Evolutionary conservation across 208 protist genomes (phyloP), one percentile per base, ranked within the genome.

Genomic region (Histomonas meleagridis): DNA sequence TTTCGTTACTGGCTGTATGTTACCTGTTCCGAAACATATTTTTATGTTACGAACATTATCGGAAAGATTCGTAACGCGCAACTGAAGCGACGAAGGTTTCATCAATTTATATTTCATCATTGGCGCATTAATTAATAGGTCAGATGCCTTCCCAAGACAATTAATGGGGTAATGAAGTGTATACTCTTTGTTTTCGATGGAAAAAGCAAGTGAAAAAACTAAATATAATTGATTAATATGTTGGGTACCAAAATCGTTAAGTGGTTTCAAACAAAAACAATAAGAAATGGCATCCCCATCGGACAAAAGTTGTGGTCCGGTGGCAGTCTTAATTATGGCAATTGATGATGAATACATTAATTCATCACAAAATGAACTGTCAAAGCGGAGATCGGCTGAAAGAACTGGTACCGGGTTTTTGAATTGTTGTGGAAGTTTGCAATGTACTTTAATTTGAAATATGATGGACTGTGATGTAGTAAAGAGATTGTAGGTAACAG

Each of bases 131-230:
- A 86, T 86, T 38, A 86, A 40, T 40, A 86, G 46, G 38, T 86
- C 76, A 38, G 76, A 51, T 38, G 3, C 16, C 46, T 55, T 40
- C n/a, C 16, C 38, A 12, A 40, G 46, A 57, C 18, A 9, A 18
- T 86, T 43, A n/a, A 86, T 55, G n/a, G 40, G 76, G 35, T 55
- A 86, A 18, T 40, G 32, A 32, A 46, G n/a, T 0, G 55, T 46
- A 57, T 86, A 86, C 3, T 65, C 60, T 32, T 32, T 65, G 16
- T 65, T 3, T 18, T 79, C 70, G 7, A 86, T n/a, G n/a, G 43
- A 40, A 86, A 86, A 86, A 32, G 46, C 21, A n/a, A 86, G 46
- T 86, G 76, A 46, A n/a, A n/a, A n/a, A n/a, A n/a, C n/a, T n/a
- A n/a, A n/a, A n/a, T n/a, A n/a, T 18, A 86, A 26, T 43, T 86